These are phyloP conservation scores for Candida yuanshanica DNA, from an alignment of 805 yeast genomes.

Conservation along the genomic window DNA sequence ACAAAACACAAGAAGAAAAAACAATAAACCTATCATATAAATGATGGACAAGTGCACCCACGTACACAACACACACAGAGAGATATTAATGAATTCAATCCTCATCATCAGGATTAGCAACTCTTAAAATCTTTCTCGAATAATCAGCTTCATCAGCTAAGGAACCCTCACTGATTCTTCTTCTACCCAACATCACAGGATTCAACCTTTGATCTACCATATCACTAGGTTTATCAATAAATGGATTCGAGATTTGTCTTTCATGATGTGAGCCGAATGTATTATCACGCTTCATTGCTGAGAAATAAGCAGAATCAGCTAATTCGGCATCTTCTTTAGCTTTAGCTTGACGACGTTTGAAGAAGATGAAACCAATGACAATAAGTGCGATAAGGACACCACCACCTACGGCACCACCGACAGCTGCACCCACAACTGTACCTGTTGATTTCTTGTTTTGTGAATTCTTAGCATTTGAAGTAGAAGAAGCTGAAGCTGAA, in stretches of 20 bases:
- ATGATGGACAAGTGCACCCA: no score
- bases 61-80: no score
- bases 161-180: constrained; percentile 80
- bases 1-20: no score
- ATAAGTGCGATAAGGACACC: constrained; percentile 40
- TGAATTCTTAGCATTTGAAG: constrained; percentile 3
- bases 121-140: constrained; percentile 73
- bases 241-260: constrained; percentile 49
- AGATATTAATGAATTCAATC: no score
- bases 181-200: constrained; percentile 75
- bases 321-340: constrained; percentile 37
- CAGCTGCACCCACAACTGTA: constrained; percentile 47
- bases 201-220: constrained; percentile 59
- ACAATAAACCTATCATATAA: no score
- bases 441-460: constrained; percentile 12
- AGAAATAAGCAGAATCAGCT: constrained; percentile 53
- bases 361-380: constrained; percentile 33
- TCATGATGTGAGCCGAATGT: constrained; percentile 5
- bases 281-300: constrained; percentile 47
- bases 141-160: constrained; percentile 83
- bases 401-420: constrained; percentile 59
- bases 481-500: constrained; percentile 20
- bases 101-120: constrained; percentile 84
- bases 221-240: constrained; percentile 52
- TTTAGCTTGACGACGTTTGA: constrained; percentile 31